phyloP scores from a whole-genome alignment of 129 eudicot genomes.

The Tagetes patula region DNA sequence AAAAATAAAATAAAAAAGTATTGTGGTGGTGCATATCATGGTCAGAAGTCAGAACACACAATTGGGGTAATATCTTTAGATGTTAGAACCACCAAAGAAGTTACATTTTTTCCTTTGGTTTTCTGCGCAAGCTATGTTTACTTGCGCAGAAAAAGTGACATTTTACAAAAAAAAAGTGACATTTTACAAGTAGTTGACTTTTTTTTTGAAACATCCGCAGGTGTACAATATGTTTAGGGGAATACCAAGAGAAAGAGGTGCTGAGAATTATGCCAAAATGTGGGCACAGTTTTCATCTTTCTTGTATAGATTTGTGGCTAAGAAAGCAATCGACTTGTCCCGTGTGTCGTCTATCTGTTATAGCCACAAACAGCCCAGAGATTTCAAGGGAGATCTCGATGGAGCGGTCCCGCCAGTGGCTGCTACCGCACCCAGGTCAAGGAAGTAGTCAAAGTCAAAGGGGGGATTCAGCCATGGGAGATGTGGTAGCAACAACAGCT shows the following conservation, averaged over 20 bases:
- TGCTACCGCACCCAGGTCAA: constrained; percentile 47
- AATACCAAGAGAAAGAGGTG: constrained; percentile 91
- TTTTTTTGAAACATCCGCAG: constrained; percentile 35
- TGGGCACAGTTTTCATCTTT: constrained; percentile 87
- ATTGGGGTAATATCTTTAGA: too few species aligned
- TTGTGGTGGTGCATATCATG: neutral
- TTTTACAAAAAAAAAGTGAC: neutral
- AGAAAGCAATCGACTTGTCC: constrained; percentile 93
- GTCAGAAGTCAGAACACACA: too few species aligned
- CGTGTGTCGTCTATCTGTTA: constrained; percentile 73
- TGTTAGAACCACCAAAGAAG: neutral
- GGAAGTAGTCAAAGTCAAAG: constrained; percentile 42
- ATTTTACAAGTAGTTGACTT: neutral
- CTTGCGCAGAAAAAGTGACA: too few species aligned
- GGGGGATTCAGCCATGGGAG: constrained; percentile 31
- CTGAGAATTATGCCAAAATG: constrained; percentile 94
- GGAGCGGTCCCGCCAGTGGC: constrained; percentile 59
- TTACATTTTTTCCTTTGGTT: too few species aligned
- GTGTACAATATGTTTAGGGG: constrained; percentile 86
- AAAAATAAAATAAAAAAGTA: neutral
- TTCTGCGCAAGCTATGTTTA: too few species aligned
- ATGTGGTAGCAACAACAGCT: constrained; percentile 40
- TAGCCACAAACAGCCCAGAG: constrained; percentile 42
- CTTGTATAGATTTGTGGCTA: constrained; percentile 90
- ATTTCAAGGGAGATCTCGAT: constrained; percentile 38